A percentile compares a stretch with the other conserved stretches of the same genome.
Evolutionary conservation across 192 early-diverging fungal genomes (phyloP).

Genomic region (Allomyces arbusculus): DNA sequence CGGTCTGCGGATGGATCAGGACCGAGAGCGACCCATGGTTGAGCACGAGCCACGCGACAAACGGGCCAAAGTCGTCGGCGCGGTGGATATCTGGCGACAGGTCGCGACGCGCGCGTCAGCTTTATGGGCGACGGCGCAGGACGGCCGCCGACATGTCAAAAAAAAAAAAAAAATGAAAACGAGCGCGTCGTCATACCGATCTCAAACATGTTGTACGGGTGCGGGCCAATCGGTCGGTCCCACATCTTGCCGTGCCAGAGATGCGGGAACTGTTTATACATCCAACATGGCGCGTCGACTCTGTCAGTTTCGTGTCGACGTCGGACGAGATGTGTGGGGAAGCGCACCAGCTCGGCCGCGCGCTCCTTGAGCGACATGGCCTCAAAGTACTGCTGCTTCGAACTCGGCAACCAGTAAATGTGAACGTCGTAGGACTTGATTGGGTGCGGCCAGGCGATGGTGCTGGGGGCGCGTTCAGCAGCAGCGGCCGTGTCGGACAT

Average conservation of each 20-base stretch:
- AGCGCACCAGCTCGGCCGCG: neutral
- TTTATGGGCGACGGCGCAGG: too few relatives aligned
- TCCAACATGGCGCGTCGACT: too few relatives aligned
- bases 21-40: slow-evolving; percentile 1
- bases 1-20: slow-evolving; percentile 4
- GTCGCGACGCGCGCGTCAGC: too few relatives aligned
- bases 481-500: neutral
- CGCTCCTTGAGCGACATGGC: neutral
- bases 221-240: neutral
- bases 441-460: neutral
- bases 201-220: slow-evolving; percentile 1
- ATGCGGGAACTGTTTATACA: neutral
- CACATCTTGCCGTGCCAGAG: neutral
- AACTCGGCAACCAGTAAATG: neutral
- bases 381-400: neutral
- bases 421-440: neutral
- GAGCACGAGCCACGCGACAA: slow-evolving; percentile 3
- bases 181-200: neutral
- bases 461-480: neutral
- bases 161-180: too few relatives aligned
- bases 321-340: neutral
- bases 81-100: neutral
- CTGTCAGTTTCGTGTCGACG: too few relatives aligned
- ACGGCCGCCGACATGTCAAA: too few relatives aligned
- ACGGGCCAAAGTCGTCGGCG: neutral